Percentiles rank a stretch among this genome's conserved stretches.
Evolutionary conservation across 1,139 yeast genomes (phyloP).

Genomic region (Pichia sp.): DNA sequence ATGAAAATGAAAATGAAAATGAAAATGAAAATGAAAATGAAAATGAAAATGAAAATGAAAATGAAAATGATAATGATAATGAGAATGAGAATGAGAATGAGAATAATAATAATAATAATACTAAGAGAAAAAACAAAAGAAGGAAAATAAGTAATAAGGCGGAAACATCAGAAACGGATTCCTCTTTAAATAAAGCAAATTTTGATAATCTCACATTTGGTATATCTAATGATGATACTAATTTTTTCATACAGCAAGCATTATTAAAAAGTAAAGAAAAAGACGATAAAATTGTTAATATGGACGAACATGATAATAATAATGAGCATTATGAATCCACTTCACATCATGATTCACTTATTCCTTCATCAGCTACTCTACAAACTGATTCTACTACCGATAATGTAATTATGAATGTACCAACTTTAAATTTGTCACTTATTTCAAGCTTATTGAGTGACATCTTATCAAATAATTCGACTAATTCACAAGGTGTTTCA

Average conservation of each 20-base stretch:
- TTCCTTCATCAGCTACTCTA: neutral
- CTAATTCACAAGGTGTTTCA: neutral
- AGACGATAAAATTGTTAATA: neutral
- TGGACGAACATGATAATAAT: no score
- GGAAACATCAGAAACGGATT: no score
- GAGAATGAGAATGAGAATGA: neutral
- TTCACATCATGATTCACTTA: neutral
- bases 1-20: no score
- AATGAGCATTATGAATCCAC: neutral
- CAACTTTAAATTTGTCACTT: conserved; percentile 4
- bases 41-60: neutral
- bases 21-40: neutral
- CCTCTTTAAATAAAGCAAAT: no score
- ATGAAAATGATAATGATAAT: neutral
- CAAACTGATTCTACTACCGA: neutral
- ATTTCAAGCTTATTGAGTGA: conserved; percentile 7
- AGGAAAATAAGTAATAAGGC: neutral
- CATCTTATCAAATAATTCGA: conserved; percentile 4
- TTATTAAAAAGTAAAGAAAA: neutral
- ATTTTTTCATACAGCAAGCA: conserved; percentile 9
- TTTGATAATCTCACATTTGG: no score
- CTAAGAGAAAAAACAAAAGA: neutral
- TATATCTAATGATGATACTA: conserved; percentile 3
- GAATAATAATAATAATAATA: neutral
- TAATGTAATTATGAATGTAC: neutral